Evolutionary conservation across 257 asterid species (phyloP).

Genomic region (Penstemon barbatus): DNA sequence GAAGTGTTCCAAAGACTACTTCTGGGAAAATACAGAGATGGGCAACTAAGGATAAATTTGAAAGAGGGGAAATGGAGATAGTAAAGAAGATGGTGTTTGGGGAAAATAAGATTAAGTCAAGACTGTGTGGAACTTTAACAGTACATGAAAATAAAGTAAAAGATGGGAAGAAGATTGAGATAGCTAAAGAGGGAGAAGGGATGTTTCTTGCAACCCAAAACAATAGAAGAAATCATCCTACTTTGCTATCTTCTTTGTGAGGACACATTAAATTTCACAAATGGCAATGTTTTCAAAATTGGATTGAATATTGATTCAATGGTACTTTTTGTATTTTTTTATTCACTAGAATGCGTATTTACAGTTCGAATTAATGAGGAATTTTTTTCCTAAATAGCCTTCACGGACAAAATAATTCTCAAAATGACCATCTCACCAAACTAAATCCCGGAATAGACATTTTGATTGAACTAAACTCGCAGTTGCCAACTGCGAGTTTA

Average conservation of each 20-base stretch:
- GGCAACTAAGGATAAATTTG: slow-evolving; percentile 49
- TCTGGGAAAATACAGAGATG: slow-evolving; percentile 81
- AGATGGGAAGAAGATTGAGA: slow-evolving; percentile 9
- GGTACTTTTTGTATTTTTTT: no score
- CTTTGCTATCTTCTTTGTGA: slow-evolving; percentile 50
- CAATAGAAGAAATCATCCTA: slow-evolving; percentile 28
- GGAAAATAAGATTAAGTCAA: slow-evolving; percentile 6
- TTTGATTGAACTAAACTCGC: no score
- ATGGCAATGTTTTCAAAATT: no score
- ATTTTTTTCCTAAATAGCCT: no score
- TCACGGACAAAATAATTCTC: no score
- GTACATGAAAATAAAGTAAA: slow-evolving; percentile 18
- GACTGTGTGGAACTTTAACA: slow-evolving; percentile 1
- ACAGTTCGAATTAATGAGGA: no score
- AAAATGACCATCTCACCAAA: no score
- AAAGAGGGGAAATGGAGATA: slow-evolving; percentile 40
- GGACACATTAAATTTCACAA: neutral
- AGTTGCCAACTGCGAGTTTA: no score
- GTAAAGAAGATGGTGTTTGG: slow-evolving; percentile 48
- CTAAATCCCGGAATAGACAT: no score
- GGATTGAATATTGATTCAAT: no score
- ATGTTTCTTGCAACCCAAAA: slow-evolving; percentile 22
- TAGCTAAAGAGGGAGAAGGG: slow-evolving; percentile 17
- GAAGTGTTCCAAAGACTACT: slow-evolving; percentile 73
- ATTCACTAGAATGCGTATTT: no score